Percentiles rank a stretch among this genome's conserved stretches.
These are phyloP conservation scores for Echinosophora koreensis DNA, from an alignment of 306 rosid genomes.

Conservation along the genomic window DNA sequence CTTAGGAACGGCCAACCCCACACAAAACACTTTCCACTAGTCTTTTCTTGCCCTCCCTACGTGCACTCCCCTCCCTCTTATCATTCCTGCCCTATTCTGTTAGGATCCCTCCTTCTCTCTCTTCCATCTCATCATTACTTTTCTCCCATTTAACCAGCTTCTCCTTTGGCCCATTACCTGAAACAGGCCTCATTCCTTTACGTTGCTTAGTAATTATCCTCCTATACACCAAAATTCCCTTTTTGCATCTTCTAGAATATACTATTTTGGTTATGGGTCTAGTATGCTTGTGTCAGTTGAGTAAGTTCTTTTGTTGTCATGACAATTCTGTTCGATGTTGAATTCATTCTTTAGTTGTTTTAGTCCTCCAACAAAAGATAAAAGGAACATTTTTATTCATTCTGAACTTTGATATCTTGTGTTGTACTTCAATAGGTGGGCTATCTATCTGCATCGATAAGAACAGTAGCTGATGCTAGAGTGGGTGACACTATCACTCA, in stretches of 20 bases:
- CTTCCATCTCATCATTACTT: neutral
- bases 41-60: neutral
- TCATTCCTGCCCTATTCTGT: neutral
- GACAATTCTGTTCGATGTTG: constrained; percentile 19
- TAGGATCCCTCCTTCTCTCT: neutral
- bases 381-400: constrained; percentile 19
- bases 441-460: constrained; percentile 91
- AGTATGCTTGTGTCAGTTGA: neutral
- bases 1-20: neutral
- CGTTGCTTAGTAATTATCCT: too few species aligned
- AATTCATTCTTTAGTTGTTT: constrained; percentile 17
- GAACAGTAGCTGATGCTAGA: constrained; percentile 97
- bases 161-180: neutral
- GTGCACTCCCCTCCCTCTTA: neutral
- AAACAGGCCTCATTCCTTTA: neutral
- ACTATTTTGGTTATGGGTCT: neutral
- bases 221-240: too few species aligned
- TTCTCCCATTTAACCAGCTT: neutral
- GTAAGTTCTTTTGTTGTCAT: constrained; percentile 13
- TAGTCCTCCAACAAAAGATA: constrained; percentile 32
- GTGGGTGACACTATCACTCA: constrained; percentile 93
- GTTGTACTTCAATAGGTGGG: constrained; percentile 71
- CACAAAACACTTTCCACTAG: neutral
- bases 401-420: constrained; percentile 36
- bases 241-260: neutral